Conservation (phyloP, 2,329 filamentous ascomycete genomes). For the Fonsecaea monophora region DNA sequence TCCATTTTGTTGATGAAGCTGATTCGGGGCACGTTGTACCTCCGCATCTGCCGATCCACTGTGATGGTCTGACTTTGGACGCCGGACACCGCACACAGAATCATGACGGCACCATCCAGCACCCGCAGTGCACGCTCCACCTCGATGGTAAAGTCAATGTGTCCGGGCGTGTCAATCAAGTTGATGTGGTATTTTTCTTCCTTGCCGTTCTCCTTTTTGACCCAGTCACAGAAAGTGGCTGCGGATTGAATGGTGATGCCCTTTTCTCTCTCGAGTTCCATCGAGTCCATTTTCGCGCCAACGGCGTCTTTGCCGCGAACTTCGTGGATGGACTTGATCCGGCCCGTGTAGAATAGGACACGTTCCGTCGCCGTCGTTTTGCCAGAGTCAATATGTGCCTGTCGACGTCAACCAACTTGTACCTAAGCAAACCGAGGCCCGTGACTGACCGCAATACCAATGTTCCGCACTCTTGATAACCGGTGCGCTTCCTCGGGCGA, state of each 20-base stretch:
- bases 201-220: conserved; percentile 80
- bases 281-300: conserved; percentile 99
- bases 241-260: conserved; percentile 99
- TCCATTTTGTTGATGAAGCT: conserved; percentile 99
- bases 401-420: conserved; percentile 28
- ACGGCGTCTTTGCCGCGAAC: conserved; percentile 93
- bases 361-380: conserved; percentile 97
- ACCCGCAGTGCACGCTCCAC: conserved; percentile 95
- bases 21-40: conserved; percentile 94
- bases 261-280: conserved; percentile 98
- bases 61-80: conserved; percentile 98
- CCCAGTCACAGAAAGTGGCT: conserved; percentile 97
- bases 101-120: conserved; percentile 96
- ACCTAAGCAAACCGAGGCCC: too few relatives aligned
- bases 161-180: conserved; percentile 96
- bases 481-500: conserved; percentile 78
- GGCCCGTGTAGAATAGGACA: conserved; percentile 96
- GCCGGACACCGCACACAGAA: conserved; percentile 94
- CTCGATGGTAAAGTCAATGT: conserved; percentile 99
- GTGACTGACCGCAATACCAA: conserved; percentile 84
- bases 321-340: conserved; percentile 96
- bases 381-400: conserved; percentile 98
- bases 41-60: conserved; percentile 97
- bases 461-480: conserved; percentile 85
- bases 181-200: conserved; percentile 97